Base-by-base conservation (phyloP, 2,329 filamentous ascomycete species). In the Sordariomycetes sp. region DNA sequence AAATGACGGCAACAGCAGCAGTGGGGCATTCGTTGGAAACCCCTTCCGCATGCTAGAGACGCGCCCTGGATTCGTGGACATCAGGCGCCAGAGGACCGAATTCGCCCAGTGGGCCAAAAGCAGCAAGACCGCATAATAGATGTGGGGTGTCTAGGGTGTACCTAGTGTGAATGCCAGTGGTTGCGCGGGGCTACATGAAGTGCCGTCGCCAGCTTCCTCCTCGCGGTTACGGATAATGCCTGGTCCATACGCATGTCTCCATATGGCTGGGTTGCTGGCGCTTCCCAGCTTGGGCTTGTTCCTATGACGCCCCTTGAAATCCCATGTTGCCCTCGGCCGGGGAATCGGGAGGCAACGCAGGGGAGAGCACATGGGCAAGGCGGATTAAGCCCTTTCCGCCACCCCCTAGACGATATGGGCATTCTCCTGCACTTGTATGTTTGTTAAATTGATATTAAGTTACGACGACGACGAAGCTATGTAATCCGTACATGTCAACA, bases 41-140 rank as follows among this genome's bases (percentile, higher is more conserved):
- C 90, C 92, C 6, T 97, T 92, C 70, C 79, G 76, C 55, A 78
- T 82, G 53, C 71, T 97, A 60, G 93, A 97, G 73, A 86, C 89
- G 60, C 78, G 94, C 64, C 83, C 86, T 53, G 87, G 90, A 1
- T 99, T 97, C 67, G 81, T 90, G 74, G 90, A 99, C 74, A 89
- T 97, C 62, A 85, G 90, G 71, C 88, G 85, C 70, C 80, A 91
- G 73, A 81, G 88, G 67, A 85, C 79, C 68, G 88, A 92, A 60
- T 96, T 96, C 76, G 80, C 83, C 18, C 79, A 86, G 61, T 95
- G 89, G 90, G 80, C 85, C 37, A 79, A 79, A 66, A 68, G 53
- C 54, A 59, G 60, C 3, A 62, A 57, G 12, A 6, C 24, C 50
- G 10, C 14, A 14, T 52, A 52, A 46, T 52, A 52, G 37, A 53